phyloP scores from a whole-genome alignment of 1,284 basidiomycete genomes.

The Boletellus deceptivus region DNA sequence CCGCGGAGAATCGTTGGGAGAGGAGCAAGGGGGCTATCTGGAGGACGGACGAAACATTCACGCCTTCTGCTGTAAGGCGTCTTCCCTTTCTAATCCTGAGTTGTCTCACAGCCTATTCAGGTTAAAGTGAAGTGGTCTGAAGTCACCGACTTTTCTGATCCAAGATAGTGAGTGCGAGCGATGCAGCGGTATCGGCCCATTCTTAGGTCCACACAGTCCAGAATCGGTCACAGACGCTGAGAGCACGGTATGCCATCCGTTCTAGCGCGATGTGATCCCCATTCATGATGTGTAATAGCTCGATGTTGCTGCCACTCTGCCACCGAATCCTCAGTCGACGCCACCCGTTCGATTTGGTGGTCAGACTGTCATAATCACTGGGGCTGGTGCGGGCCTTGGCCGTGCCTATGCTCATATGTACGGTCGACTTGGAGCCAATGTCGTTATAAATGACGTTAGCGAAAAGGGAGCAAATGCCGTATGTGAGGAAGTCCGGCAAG shows the following conservation, averaged over 20 bases:
- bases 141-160: constrained; percentile 78
- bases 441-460: constrained; percentile 95
- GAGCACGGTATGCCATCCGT: constrained; percentile 45
- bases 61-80: constrained; percentile 81
- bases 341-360: constrained; percentile 81
- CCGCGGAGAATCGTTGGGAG: constrained; percentile 94
- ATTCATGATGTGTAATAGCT: constrained; percentile 47
- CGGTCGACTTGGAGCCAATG: constrained; percentile 88
- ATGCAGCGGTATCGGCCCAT: neutral
- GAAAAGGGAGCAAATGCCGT: constrained; percentile 83
- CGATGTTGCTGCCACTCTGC: constrained; percentile 63
- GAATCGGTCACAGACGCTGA: constrained; percentile 69
- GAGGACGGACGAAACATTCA: constrained; percentile 89
- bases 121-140: constrained; percentile 82
- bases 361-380: constrained; percentile 93
- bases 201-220: constrained; percentile 47
- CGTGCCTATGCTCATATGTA: constrained; percentile 92
- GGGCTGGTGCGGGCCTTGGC: constrained; percentile 91
- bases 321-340: constrained; percentile 72
- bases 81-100: neutral
- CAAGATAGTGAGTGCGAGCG: constrained; percentile 62
- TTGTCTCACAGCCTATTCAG: constrained; percentile 33
- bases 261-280: neutral
- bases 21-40: constrained; percentile 85
- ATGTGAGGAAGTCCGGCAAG: constrained; percentile 82